Evolutionary conservation across 1,284 basidiomycete genomes (phyloP).

Genomic region (Hortiboletus rubellus): DNA sequence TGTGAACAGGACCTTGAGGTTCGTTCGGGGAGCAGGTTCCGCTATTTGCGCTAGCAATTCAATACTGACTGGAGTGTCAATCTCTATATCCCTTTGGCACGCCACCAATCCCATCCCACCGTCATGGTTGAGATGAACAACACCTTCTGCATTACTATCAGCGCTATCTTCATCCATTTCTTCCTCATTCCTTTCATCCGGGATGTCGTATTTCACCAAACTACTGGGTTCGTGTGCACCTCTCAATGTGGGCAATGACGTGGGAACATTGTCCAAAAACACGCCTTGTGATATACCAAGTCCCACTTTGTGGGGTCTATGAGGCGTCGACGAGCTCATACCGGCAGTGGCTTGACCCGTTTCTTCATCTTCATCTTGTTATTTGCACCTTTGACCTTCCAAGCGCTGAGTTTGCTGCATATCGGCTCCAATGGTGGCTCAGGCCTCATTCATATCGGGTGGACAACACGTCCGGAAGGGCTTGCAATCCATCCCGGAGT

Average conservation of each 20-base stretch:
- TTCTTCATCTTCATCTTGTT: constrained; percentile 31
- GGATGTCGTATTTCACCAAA: not conserved
- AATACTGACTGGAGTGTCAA: not conserved
- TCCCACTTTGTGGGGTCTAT: constrained; percentile 72
- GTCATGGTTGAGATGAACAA: constrained; percentile 14
- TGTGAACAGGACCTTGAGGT: constrained; percentile 69
- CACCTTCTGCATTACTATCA: not conserved
- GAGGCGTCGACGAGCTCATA: constrained; percentile 34
- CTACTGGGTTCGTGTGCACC: not conserved
- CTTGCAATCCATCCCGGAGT: constrained; percentile 67
- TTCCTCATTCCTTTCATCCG: constrained; percentile 1
- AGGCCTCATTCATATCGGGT: constrained; percentile 68
- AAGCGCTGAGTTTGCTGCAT: constrained; percentile 7
- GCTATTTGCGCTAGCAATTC: not conserved
- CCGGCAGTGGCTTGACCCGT: constrained; percentile 25
- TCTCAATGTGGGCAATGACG: constrained; percentile 10
- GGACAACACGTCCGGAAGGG: constrained; percentile 61
- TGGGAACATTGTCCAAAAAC: constrained; percentile 49
- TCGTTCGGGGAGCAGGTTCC: constrained; percentile 22
- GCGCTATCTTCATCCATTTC: not conserved
- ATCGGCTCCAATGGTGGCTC: constrained; percentile 51
- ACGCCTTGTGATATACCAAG: constrained; percentile 64
- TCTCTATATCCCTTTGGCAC: constrained; percentile 1
- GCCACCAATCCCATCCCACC: not conserved
- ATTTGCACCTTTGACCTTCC: constrained; percentile 5